These are phyloP conservation scores for Senna tora DNA, from an alignment of 306 rosid genomes.

Conservation along the genomic window DNA sequence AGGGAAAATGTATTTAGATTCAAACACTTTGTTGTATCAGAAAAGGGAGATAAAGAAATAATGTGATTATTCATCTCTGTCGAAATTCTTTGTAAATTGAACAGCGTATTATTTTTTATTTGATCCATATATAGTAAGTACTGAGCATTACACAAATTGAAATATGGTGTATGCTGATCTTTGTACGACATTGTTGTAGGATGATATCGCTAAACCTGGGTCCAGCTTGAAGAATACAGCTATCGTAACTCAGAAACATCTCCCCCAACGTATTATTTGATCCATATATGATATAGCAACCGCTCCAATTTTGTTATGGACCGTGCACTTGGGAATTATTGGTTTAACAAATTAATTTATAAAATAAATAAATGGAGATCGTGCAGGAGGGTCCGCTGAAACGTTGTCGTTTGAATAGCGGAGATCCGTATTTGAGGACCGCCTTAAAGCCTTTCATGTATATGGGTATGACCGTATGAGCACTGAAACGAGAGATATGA, in stretches of 20 bases:
- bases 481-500: no score
- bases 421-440: background rate
- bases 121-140: background rate
- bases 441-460: background rate
- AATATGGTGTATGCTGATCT: background rate
- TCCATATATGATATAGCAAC: no score
- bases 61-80: background rate
- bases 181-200: background rate
- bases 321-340: background rate
- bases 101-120: background rate
- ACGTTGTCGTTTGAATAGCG: background rate
- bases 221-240: no score
- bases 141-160: background rate
- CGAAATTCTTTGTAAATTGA: background rate
- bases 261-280: no score
- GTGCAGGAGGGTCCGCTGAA: background rate
- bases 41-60: background rate
- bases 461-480: no score
- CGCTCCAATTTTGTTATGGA: no score
- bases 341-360: background rate
- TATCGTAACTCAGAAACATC: no score
- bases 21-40: background rate
- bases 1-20: conserved; percentile 38
- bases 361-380: background rate
- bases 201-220: background rate